phyloP scores from a whole-genome alignment of 768 basidiomycete genomes.

The Lactifluus pinguis region DNA sequence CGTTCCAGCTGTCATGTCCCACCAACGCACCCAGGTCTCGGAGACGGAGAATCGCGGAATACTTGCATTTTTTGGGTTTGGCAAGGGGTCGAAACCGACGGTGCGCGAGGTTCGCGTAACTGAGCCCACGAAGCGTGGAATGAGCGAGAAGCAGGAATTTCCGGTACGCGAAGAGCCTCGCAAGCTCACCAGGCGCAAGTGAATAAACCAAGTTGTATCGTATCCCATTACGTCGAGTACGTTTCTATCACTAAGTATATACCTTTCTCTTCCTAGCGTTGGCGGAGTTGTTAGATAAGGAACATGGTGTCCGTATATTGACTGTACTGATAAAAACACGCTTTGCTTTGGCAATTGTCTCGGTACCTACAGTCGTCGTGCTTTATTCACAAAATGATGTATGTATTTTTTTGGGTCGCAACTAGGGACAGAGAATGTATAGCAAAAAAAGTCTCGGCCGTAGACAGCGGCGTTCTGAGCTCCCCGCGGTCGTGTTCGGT shows the following conservation, averaged over 20 bases:
- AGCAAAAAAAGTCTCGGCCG: too few species aligned
- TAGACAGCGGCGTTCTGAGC: too few species aligned
- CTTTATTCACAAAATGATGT: constrained; percentile 1
- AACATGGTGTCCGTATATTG: not conserved
- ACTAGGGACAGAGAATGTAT: too few species aligned
- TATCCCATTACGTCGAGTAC: not conserved
- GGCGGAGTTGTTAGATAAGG: not conserved
- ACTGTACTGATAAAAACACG: not conserved
- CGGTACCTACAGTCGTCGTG: not conserved
- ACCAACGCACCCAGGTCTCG: not conserved
- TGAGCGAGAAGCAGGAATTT: not conserved
- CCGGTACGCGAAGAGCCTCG: not conserved
- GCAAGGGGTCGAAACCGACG: constrained; percentile 14
- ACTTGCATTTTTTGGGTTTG: constrained; percentile 16
- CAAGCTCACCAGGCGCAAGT: constrained; percentile 15
- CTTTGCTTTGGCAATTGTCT: not conserved
- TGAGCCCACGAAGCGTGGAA: not conserved
- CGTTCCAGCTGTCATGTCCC: not conserved
- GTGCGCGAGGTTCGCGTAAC: constrained; percentile 10
- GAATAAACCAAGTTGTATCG: not conserved
- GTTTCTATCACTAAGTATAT: not conserved
- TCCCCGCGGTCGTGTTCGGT: too few species aligned
- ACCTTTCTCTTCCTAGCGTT: not conserved
- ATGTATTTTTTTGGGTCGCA: not conserved
- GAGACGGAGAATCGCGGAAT: constrained; percentile 11